Percentiles rank a stretch among this genome's conserved stretches.
Evolutionary conservation across 352 stramenopile species (phyloP).

Genomic region (Thalassiosira mediterranea): DNA sequence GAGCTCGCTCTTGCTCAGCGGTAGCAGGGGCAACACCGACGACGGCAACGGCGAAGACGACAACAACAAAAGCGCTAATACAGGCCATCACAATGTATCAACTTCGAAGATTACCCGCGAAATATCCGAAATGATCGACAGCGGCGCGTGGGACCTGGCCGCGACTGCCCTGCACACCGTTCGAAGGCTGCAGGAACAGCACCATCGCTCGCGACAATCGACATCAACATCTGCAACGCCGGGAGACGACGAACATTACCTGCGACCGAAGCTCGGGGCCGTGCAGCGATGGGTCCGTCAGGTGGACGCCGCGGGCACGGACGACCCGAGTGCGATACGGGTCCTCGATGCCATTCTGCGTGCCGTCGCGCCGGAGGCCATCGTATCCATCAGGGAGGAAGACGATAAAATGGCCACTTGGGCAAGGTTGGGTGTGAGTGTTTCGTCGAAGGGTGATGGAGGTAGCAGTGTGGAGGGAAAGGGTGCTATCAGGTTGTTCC

Average conservation of each 20-base stretch:
- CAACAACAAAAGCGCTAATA: neutral
- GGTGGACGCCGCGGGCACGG: constrained; percentile 33
- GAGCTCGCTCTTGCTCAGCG: too few species aligned
- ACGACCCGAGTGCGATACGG: constrained; percentile 28
- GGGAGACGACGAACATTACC: neutral
- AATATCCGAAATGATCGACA: constrained; percentile 32
- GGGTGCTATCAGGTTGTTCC: constrained; percentile 36
- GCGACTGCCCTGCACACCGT: constrained; percentile 10
- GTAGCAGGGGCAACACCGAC: neutral
- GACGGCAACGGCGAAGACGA: neutral
- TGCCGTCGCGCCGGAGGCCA: constrained; percentile 31
- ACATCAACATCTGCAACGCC: neutral
- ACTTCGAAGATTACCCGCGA: constrained; percentile 34
- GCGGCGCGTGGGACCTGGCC: constrained; percentile 21
- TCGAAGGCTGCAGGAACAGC: constrained; percentile 9
- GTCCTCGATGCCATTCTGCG: constrained; percentile 50
- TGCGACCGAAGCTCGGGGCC: constrained; percentile 36
- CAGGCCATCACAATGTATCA: constrained; percentile 1
- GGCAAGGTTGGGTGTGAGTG: constrained; percentile 18
- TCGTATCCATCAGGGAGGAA: constrained; percentile 3
- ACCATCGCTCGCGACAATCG: too few species aligned
- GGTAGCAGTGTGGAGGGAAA: constrained; percentile 3
- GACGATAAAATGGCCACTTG: constrained; percentile 29
- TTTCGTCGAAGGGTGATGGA: constrained; percentile 6
- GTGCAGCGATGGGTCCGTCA: constrained; percentile 46